These are phyloP conservation scores for Crassisporium funariophilum DNA, from an alignment of 768 basidiomycete species.

Conservation along the genomic window DNA sequence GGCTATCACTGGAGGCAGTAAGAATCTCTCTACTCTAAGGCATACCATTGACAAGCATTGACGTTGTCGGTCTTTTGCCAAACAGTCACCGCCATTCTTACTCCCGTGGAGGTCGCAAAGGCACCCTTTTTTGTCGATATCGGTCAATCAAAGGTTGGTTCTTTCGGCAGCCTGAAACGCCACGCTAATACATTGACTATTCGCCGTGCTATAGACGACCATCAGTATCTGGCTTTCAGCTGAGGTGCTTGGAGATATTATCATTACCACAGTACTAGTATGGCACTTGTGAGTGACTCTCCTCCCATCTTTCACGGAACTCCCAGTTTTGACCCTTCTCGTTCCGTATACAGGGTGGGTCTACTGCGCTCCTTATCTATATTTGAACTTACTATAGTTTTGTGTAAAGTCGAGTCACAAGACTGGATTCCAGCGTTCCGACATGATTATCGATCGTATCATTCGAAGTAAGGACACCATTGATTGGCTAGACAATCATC, in stretches of 20 bases:
- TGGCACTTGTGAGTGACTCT: too few relatives aligned
- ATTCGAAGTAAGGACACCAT: conserved; percentile 33
- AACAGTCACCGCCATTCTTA: conserved; percentile 27
- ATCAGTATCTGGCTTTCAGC: conserved; percentile 42
- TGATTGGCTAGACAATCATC: background rate
- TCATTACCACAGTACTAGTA: too few relatives aligned
- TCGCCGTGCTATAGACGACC: conserved; percentile 6
- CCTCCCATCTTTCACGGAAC: too few relatives aligned
- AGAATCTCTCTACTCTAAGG: background rate
- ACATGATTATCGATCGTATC: conserved; percentile 42
- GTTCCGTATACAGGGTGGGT: conserved; percentile 42
- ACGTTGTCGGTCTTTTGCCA: background rate
- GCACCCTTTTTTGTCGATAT: conserved; percentile 24
- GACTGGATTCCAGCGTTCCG: conserved; percentile 43
- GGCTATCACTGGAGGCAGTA: conserved; percentile 21
- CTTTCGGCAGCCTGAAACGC: too few relatives aligned
- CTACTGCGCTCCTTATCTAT: background rate
- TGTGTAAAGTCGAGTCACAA: conserved; percentile 35
- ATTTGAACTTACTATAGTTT: background rate
- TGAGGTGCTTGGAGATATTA: conserved; percentile 41
- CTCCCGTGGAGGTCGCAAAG: conserved; percentile 21
- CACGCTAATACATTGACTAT: background rate
- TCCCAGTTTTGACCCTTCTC: too few relatives aligned
- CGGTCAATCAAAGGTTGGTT: conserved; percentile 23
- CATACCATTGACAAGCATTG: background rate